Evolutionary conservation across 306 rosid genomes (phyloP).

Genomic region (Gynostemma pentaphyllum): DNA sequence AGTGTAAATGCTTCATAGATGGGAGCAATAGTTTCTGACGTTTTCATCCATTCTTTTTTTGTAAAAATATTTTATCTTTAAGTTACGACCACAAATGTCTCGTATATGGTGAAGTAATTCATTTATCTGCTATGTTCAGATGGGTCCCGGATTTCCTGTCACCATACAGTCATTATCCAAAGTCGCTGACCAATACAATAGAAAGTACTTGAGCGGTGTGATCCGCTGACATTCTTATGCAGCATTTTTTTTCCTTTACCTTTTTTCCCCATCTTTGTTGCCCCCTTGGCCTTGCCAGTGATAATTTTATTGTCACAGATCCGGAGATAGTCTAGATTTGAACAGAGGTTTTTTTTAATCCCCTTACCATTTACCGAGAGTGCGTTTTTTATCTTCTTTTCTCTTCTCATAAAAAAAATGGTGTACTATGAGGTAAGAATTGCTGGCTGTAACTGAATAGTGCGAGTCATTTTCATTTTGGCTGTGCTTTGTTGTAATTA

Average conservation of each 20-base stretch:
- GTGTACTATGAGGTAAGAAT: background rate
- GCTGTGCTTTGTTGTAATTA: constrained; percentile 9
- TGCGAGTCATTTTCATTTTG: background rate
- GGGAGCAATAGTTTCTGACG: background rate
- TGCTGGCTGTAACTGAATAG: background rate
- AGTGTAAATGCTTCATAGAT: background rate
- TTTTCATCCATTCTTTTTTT: background rate
- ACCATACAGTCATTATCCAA: constrained; percentile 79
- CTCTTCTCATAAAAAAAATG: background rate
- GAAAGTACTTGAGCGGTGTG: constrained; percentile 31
- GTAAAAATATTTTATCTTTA: background rate
- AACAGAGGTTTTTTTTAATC: background rate
- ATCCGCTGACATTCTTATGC: background rate
- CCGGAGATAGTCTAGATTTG: background rate
- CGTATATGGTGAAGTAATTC: constrained; percentile 5
- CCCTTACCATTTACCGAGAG: background rate
- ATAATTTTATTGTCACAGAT: background rate
- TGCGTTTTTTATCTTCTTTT: background rate
- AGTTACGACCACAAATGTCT: background rate
- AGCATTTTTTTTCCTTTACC: background rate
- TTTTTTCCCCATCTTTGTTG: background rate
- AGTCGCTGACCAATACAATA: constrained; percentile 89
- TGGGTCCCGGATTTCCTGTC: constrained; percentile 83
- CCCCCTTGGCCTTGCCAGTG: background rate
- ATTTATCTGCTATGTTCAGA: constrained; percentile 36